Evolutionary conservation across 2,329 filamentous ascomycete species (phyloP).

Genomic region (Ustilaginoidea virens): DNA sequence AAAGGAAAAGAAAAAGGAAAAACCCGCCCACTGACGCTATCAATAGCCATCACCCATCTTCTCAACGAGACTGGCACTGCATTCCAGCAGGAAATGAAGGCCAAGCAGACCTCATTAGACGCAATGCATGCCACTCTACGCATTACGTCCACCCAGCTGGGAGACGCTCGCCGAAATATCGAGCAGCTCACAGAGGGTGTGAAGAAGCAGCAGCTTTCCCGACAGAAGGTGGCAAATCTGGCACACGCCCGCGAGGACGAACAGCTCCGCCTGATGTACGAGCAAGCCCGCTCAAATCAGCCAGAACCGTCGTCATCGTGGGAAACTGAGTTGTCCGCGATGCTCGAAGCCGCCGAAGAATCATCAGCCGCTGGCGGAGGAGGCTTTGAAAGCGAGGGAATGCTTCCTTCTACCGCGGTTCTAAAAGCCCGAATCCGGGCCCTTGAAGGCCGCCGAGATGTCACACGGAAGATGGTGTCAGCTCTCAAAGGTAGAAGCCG

Average conservation of each 20-base stretch:
- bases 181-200: constrained; percentile 54
- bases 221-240: constrained; percentile 66
- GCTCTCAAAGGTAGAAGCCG: constrained; percentile 64
- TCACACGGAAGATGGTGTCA: constrained; percentile 51
- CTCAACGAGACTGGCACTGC: constrained; percentile 64
- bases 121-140: constrained; percentile 67
- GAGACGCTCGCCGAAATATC: constrained; percentile 58
- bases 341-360: constrained; percentile 28
- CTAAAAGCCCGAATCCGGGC: constrained; percentile 56
- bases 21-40: too few species aligned
- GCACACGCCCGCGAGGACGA: constrained; percentile 59
- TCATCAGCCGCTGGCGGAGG: constrained; percentile 13
- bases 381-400: constrained; percentile 21
- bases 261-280: constrained; percentile 31
- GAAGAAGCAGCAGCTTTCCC: constrained; percentile 47
- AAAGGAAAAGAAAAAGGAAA: too few species aligned
- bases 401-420: constrained; percentile 42
- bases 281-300: constrained; percentile 22
- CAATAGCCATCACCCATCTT: constrained; percentile 74
- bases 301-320: constrained; percentile 33
- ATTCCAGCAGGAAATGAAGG: constrained; percentile 65
- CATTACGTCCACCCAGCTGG: constrained; percentile 62
- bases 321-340: constrained; percentile 37
- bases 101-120: constrained; percentile 75
- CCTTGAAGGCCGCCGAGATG: constrained; percentile 52